Conservation (phyloP, 768 basidiomycete genomes). For the Pleurotus cornucopiae region DNA sequence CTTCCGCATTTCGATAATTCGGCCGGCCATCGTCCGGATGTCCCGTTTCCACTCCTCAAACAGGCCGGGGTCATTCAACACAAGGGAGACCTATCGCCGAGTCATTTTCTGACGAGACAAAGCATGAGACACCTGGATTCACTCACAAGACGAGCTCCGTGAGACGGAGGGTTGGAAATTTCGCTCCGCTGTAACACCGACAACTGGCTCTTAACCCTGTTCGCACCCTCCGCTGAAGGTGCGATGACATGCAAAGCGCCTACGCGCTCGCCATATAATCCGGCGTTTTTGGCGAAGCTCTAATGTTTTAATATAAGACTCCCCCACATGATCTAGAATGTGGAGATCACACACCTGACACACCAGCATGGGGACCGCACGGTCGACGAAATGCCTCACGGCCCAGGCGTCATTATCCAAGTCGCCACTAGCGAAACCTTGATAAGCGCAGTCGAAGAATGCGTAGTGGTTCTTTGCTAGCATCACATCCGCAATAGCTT, state of each 20-base stretch:
- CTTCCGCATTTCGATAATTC: constrained; percentile 89
- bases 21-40: constrained; percentile 87
- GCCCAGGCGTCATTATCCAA: constrained; percentile 91
- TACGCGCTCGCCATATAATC: constrained; percentile 90
- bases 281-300: constrained; percentile 98
- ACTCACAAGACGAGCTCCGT: constrained; percentile 81
- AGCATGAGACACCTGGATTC: neutral
- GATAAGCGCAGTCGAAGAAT: constrained; percentile 96
- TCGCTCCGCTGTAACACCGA: constrained; percentile 90
- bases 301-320: constrained; percentile 25
- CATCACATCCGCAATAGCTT: constrained; percentile 67
- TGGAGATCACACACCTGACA: constrained; percentile 66
- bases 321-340: neutral
- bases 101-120: constrained; percentile 2
- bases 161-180: constrained; percentile 91
- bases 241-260: constrained; percentile 89
- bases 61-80: constrained; percentile 69
- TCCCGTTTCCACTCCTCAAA: constrained; percentile 90
- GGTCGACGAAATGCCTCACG: constrained; percentile 80
- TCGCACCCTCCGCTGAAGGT: constrained; percentile 57
- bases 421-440: constrained; percentile 94
- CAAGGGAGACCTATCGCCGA: constrained; percentile 61
- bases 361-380: constrained; percentile 71
- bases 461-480: constrained; percentile 74
- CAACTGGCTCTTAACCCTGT: constrained; percentile 78